These are phyloP conservation scores for Omphalea diandra DNA, from an alignment of 441 rosid species.

Conservation along the genomic window DNA sequence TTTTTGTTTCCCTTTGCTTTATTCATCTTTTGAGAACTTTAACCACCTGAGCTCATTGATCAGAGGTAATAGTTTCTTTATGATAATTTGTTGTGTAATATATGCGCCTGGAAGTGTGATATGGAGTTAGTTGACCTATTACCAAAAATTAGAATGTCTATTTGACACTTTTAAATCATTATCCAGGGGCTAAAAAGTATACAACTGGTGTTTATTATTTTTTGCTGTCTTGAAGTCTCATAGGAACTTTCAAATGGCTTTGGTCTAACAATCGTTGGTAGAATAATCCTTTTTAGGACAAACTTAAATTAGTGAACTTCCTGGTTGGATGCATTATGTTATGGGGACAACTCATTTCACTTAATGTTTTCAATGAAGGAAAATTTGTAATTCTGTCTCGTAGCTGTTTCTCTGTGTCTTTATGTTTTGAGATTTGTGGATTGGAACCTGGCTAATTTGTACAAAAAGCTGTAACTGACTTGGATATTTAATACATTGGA, in stretches of 20 bases:
- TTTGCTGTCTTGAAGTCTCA: background rate
- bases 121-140: background rate
- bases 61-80: background rate
- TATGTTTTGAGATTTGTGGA: background rate
- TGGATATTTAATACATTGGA: background rate
- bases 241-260: background rate
- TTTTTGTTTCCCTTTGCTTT: constrained; percentile 13
- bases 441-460: background rate
- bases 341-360: background rate
- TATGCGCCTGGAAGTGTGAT: background rate
- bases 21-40: constrained; percentile 10
- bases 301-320: background rate
- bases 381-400: background rate
- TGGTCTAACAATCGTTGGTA: background rate
- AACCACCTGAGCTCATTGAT: constrained; percentile 10
- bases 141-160: background rate
- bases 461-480: background rate
- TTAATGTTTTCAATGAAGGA: background rate
- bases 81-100: background rate
- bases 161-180: background rate
- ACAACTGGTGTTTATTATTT: background rate
- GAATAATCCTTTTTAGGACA: background rate
- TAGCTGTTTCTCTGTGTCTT: background rate
- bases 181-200: background rate
- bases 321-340: background rate